Conservation (phyloP, 495 filamentous ascomycete species). For the Pseudomonodictys pantanalensis region DNA sequence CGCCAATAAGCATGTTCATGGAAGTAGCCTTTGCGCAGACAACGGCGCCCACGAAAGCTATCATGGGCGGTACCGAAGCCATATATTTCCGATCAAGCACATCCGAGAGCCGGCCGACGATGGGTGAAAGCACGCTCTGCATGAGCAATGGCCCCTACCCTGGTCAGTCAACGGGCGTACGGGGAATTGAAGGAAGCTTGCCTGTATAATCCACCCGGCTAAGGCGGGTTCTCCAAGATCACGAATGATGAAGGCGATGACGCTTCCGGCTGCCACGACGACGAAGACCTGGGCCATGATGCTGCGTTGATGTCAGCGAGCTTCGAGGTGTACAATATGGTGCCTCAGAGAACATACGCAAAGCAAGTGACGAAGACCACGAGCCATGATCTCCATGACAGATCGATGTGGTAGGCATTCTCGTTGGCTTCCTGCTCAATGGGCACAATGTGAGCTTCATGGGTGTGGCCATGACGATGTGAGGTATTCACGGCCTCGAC, state of each 20-base stretch:
- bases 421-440: constrained; percentile 19
- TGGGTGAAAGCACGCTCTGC: constrained; percentile 53
- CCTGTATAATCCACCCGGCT: constrained; percentile 54
- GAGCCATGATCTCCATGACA: constrained; percentile 38
- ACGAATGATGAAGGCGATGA: constrained; percentile 55
- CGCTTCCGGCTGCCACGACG: constrained; percentile 54
- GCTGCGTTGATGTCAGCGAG: not conserved
- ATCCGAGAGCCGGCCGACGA: constrained; percentile 55
- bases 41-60: constrained; percentile 53
- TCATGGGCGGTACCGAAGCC: constrained; percentile 48
- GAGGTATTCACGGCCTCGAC: not conserved
- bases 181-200: not conserved
- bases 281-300: constrained; percentile 49
- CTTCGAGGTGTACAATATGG: not conserved
- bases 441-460: constrained; percentile 12
- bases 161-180: constrained; percentile 22
- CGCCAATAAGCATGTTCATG: constrained; percentile 55
- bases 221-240: constrained; percentile 52
- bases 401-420: constrained; percentile 30
- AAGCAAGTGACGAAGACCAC: constrained; percentile 40
- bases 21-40: constrained; percentile 54
- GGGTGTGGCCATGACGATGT: not conserved
- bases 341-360: not conserved
- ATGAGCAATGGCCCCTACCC: constrained; percentile 43
- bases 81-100: constrained; percentile 54